Percentiles rank a stretch among this genome's conserved stretches.
Evolutionary conservation across 2,329 filamentous ascomycete species (phyloP).

Genomic region (Stenocarpella maydis): DNA sequence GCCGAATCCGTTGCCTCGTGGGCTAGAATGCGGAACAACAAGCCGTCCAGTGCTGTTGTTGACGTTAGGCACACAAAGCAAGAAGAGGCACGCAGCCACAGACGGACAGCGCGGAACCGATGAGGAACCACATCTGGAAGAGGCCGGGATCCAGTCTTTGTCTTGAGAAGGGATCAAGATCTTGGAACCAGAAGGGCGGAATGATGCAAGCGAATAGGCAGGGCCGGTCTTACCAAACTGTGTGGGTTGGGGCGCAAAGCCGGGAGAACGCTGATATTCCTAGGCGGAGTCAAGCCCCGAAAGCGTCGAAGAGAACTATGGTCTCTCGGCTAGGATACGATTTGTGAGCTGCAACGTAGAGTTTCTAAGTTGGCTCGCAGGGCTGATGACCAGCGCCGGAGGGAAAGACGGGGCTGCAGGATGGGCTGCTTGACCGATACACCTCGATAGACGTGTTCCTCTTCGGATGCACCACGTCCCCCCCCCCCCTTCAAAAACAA

Average conservation of each 20-base stretch:
- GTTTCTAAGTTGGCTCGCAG: not conserved
- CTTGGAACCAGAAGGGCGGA: conserved; percentile 17
- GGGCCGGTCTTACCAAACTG: conserved; percentile 22
- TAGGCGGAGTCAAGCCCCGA: not conserved
- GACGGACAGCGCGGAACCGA: not conserved
- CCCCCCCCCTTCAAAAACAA: not conserved
- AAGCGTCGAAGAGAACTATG: not conserved
- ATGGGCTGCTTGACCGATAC: not conserved
- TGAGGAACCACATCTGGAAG: conserved; percentile 10
- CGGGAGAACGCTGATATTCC: not conserved
- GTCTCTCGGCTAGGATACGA: not conserved
- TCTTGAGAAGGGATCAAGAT: not conserved
- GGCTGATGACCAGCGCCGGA: not conserved
- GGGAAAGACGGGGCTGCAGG: not conserved
- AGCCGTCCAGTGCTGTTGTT: conserved; percentile 5
- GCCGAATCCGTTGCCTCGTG: conserved; percentile 6
- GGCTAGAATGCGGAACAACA: conserved; percentile 10
- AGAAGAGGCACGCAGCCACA: conserved; percentile 7
- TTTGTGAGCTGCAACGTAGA: not conserved
- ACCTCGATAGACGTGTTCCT: conserved; percentile 5
- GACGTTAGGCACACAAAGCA: conserved; percentile 22
- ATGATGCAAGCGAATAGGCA: conserved; percentile 16
- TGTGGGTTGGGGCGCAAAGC: not conserved
- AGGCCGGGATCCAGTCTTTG: conserved; percentile 14
- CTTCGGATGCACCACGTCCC: not conserved